phyloP scores from a whole-genome alignment of 1,284 basidiomycete species.

The Microbotryum saponariae region DNA sequence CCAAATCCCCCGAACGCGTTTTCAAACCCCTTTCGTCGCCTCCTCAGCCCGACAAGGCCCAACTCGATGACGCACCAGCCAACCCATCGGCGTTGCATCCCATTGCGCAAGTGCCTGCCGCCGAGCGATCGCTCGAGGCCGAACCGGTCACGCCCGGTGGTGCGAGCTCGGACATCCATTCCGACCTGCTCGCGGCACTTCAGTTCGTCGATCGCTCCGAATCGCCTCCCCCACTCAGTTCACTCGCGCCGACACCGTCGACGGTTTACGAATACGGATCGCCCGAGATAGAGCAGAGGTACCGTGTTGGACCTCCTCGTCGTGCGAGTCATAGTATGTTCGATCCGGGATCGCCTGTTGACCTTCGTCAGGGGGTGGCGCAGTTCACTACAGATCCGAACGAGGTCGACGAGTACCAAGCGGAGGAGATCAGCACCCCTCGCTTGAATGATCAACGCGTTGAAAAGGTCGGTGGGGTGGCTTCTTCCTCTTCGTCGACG shows the following conservation, averaged over 20 bases:
- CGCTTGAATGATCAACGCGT: neutral
- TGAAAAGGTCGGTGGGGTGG: neutral
- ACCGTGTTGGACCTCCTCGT: conserved; percentile 20
- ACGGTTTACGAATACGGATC: neutral
- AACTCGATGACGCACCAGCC: neutral
- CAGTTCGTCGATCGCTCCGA: conserved; percentile 24
- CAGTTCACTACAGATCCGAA: too few species aligned
- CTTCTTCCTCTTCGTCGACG: neutral
- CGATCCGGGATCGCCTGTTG: too few species aligned
- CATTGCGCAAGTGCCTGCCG: neutral
- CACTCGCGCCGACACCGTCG: conserved; percentile 8
- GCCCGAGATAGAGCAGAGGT: neutral
- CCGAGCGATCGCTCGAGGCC: neutral
- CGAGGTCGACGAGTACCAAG: too few species aligned
- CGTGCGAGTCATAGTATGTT: neutral
- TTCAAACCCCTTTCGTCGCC: neutral
- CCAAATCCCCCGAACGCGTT: too few species aligned
- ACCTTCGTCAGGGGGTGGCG: too few species aligned
- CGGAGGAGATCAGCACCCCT: too few species aligned
- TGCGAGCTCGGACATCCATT: conserved; percentile 19
- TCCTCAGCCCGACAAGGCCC: neutral
- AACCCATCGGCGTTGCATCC: neutral
- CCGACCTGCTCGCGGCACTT: conserved; percentile 27
- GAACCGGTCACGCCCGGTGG: neutral
- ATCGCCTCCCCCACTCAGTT: conserved; percentile 10